Evolutionary conservation across 306 rosid species (phyloP).

Genomic region (Coriaria nepalensis): DNA sequence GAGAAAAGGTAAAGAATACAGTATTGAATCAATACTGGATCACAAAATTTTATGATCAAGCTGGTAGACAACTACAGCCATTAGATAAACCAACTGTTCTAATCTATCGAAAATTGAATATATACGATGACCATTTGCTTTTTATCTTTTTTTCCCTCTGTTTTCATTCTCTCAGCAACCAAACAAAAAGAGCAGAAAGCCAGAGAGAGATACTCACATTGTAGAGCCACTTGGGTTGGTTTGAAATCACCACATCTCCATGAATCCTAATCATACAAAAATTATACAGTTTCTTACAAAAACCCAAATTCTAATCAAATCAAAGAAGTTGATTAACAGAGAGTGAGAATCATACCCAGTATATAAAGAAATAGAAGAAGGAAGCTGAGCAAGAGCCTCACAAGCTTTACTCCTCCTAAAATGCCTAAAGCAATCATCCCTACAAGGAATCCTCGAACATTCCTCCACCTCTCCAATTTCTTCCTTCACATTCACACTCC

Average conservation of each 20-base stretch:
- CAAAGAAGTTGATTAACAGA: neutral
- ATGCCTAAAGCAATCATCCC: conserved; percentile 42
- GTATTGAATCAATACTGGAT: no score
- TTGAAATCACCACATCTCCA: conserved; percentile 66
- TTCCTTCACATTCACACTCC: conserved; percentile 14
- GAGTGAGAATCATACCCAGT: conserved; percentile 26
- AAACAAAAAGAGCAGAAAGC: conserved; percentile 11
- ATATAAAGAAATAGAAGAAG: conserved; percentile 42
- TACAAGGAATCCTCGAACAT: conserved; percentile 25
- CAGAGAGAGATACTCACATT: conserved; percentile 20
- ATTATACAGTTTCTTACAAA: conserved; percentile 2
- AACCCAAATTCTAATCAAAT: neutral
- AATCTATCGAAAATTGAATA: no score
- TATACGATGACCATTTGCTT: no score
- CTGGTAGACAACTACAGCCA: no score
- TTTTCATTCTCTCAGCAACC: neutral
- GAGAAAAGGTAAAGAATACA: no score
- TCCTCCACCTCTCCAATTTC: conserved; percentile 18
- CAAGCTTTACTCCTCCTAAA: conserved; percentile 48
- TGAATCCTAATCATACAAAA: conserved; percentile 32
- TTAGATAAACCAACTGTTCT: no score
- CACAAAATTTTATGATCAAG: conserved; percentile 1
- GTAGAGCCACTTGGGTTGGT: conserved; percentile 55
- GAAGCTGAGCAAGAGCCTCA: conserved; percentile 52
- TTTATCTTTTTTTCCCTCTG: neutral